A percentile compares a stretch with the other conserved stretches of the same genome.
Conservation (phyloP, 2,329 filamentous ascomycete genomes). For the Colletotrichum horii region DNA sequence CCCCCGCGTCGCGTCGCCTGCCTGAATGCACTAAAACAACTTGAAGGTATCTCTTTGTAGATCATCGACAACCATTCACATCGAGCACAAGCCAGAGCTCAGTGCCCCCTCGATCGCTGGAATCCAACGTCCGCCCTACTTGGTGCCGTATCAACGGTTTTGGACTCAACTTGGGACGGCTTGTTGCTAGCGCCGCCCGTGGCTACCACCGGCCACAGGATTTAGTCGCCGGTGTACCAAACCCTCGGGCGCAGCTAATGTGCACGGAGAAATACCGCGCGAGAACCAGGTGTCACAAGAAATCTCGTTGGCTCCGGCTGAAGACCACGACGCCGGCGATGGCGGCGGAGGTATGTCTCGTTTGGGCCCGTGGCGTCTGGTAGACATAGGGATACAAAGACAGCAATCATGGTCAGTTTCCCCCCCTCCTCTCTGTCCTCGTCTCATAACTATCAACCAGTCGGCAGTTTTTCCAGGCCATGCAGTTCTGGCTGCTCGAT, state of each 20-base stretch:
- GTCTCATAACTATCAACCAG: not conserved
- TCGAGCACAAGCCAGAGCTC: not conserved
- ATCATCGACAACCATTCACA: not conserved
- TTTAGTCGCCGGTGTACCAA: conserved; percentile 9
- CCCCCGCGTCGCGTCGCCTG: not conserved
- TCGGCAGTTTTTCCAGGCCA: not conserved
- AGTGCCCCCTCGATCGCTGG: not conserved
- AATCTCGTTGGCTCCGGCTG: not conserved
- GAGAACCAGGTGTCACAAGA: not conserved
- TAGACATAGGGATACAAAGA: not conserved
- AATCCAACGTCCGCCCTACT: not conserved
- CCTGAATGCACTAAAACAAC: not conserved
- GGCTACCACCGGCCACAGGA: not conserved
- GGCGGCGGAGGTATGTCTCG: not conserved
- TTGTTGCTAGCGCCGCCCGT: not conserved
- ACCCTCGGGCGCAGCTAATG: conserved; percentile 4
- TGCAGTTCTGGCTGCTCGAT: not conserved
- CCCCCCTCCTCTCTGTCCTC: not conserved
- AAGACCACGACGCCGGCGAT: not conserved
- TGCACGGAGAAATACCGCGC: not conserved
- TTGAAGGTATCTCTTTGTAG: too few relatives aligned
- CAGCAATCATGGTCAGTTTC: not conserved
- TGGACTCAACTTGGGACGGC: not conserved
- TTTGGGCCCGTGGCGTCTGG: not conserved
- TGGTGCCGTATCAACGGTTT: conserved; percentile 1